These are phyloP conservation scores for Trichocomaceae sp. DNA, from an alignment of 2,329 filamentous ascomycete species.

Conservation along the genomic window DNA sequence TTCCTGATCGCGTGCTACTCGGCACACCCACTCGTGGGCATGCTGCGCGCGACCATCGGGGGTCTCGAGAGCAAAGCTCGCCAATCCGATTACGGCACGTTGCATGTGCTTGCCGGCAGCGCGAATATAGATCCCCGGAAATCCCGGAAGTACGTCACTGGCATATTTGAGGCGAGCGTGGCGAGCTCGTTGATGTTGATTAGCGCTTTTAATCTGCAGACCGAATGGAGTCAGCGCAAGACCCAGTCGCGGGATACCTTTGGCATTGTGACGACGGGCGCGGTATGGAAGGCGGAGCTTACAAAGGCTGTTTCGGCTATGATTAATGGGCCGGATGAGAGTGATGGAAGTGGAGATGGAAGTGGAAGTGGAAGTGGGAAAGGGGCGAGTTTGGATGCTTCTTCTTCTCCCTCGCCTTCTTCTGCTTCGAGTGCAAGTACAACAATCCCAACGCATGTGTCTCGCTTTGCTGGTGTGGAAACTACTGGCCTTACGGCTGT, in stretches of 20 bases:
- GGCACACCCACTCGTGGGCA: constrained; percentile 66
- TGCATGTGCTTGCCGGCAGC: not conserved
- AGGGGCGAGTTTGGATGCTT: not conserved
- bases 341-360: constrained; percentile 21
- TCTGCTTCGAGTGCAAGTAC: not conserved
- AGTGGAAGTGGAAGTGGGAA: constrained; percentile 15
- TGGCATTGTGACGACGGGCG: constrained; percentile 83
- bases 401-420: not conserved
- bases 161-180: constrained; percentile 84
- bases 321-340: constrained; percentile 46
- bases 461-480: constrained; percentile 69
- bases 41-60: constrained; percentile 46
- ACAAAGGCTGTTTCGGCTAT: constrained; percentile 57
- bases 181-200: constrained; percentile 54
- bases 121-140: constrained; percentile 3
- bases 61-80: constrained; percentile 14
- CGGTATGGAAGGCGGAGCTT: constrained; percentile 73
- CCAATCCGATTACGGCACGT: not conserved
- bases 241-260: constrained; percentile 48
- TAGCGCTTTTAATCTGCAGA: constrained; percentile 31
- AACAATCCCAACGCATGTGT: constrained; percentile 10
- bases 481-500: constrained; percentile 74
- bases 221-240: constrained; percentile 22
- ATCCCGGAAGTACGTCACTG: constrained; percentile 54
- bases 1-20: constrained; percentile 86